Conservation (phyloP, 345 rosid genomes). For the Cardamine resedifolia region DNA sequence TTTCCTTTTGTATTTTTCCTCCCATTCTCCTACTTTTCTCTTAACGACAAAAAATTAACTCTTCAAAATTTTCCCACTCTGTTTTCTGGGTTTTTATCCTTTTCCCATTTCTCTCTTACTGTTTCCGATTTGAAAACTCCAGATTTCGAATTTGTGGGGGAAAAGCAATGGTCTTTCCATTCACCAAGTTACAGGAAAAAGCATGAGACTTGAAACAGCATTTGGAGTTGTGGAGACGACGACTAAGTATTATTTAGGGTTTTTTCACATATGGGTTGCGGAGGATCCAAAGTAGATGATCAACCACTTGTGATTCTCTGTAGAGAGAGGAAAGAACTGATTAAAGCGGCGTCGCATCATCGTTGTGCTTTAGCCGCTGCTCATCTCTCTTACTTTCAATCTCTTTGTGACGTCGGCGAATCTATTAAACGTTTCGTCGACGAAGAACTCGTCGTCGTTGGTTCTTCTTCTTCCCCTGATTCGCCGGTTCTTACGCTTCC, state of each 20-base stretch:
- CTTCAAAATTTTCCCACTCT: neutral
- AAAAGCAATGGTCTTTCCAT: constrained; percentile 37
- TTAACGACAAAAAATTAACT: neutral
- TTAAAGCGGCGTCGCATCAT: constrained; percentile 67
- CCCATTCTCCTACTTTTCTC: neutral
- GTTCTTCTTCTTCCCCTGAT: constrained; percentile 39
- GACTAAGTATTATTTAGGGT: neutral
- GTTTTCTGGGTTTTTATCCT: neutral
- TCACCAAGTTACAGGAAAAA: constrained; percentile 20
- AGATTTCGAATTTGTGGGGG: constrained; percentile 22
- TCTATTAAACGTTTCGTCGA: constrained; percentile 77
- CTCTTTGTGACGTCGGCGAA: constrained; percentile 73
- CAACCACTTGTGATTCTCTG: constrained; percentile 72
- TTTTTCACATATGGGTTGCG: constrained; percentile 66
- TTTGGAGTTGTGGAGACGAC: neutral
- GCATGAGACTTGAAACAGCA: constrained; percentile 26
- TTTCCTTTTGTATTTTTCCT: neutral
- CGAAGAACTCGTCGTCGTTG: constrained; percentile 65
- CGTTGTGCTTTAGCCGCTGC: constrained; percentile 86
- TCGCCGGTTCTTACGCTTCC: constrained; percentile 85
- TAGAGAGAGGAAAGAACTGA: constrained; percentile 66
- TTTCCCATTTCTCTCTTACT: neutral
- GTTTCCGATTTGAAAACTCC: constrained; percentile 1
- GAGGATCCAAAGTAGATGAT: constrained; percentile 83
- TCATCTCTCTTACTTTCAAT: constrained; percentile 72